These are phyloP conservation scores for Angomonas deanei DNA, from an alignment of 208 protist genomes.

Conservation along the genomic window DNA sequence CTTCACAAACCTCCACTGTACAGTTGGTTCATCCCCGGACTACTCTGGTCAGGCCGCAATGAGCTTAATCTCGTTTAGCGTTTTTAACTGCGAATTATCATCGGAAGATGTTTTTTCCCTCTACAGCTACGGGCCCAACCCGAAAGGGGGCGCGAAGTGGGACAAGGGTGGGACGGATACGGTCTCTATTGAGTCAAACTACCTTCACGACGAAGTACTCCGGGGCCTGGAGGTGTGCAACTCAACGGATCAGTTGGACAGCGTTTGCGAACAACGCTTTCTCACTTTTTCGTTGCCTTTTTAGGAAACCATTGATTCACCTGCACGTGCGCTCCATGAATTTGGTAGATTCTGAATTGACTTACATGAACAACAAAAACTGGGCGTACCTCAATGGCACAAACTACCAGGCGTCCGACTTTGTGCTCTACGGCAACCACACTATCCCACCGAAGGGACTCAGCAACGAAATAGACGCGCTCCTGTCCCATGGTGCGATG, in stretches of 20 bases:
- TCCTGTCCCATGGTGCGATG: constrained; percentile 48
- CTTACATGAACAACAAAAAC: constrained; percentile 34
- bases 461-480: constrained; percentile 22
- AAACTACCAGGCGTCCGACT: neutral
- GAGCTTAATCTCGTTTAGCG: constrained; percentile 37
- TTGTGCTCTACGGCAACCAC: constrained; percentile 31
- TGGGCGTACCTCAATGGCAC: constrained; percentile 36
- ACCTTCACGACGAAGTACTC: constrained; percentile 27
- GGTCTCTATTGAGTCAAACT: constrained; percentile 21
- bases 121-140: constrained; percentile 27
- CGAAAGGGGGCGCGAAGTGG: constrained; percentile 18
- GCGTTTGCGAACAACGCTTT: constrained; percentile 13
- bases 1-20: constrained; percentile 23
- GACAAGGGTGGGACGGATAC: constrained; percentile 13
- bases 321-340: constrained; percentile 27
- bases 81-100: constrained; percentile 33
- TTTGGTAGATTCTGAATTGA: constrained; percentile 18
- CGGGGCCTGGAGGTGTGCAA: constrained; percentile 20
- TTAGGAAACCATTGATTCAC: constrained; percentile 14
- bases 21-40: constrained; percentile 26
- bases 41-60: constrained; percentile 9
- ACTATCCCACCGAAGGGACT: constrained; percentile 19
- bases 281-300: constrained; percentile 16
- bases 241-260: constrained; percentile 8
- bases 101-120: constrained; percentile 27